phyloP scores from a whole-genome alignment of 768 basidiomycete genomes.

The Mycena vulgaris region DNA sequence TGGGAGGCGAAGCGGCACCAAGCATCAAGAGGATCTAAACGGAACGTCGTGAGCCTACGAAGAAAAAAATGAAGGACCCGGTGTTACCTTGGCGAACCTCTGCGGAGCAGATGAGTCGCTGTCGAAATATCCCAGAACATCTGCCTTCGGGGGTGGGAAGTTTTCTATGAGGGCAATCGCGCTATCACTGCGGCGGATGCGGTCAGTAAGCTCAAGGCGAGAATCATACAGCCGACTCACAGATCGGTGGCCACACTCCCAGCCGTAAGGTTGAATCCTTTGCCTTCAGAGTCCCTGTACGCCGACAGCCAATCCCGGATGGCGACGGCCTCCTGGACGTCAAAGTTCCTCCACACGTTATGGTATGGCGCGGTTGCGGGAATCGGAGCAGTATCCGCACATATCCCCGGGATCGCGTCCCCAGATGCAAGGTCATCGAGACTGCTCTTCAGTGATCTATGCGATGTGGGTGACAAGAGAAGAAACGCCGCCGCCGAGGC shows the following conservation, averaged over 20 bases:
- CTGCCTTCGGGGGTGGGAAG: constrained; percentile 33
- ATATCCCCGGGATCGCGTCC: constrained; percentile 19
- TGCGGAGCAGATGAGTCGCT: constrained; percentile 8
- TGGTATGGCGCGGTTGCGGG: constrained; percentile 26
- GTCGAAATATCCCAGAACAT: constrained; percentile 36
- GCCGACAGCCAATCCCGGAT: constrained; percentile 35
- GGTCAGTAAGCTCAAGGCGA: not conserved
- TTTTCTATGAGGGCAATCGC: constrained; percentile 33
- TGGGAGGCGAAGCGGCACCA: constrained; percentile 28
- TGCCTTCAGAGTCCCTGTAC: constrained; percentile 25
- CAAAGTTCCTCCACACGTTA: constrained; percentile 39
- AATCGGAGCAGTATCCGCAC: constrained; percentile 34
- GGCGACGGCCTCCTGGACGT: constrained; percentile 34
- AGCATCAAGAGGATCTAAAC: constrained; percentile 30
- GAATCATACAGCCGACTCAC: not conserved
- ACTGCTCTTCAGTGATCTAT: constrained; percentile 7
- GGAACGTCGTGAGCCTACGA: not conserved
- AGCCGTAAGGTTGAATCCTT: constrained; percentile 24
- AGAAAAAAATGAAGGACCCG: not conserved
- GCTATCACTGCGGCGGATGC: constrained; percentile 27
- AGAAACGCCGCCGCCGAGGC: constrained; percentile 18
- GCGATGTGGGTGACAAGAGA: constrained; percentile 16
- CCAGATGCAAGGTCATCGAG: not conserved
- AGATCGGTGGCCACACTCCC: constrained; percentile 31
- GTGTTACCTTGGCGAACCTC: constrained; percentile 26